Percentiles rank a stretch among this genome's conserved stretches.
Evolutionary conservation across 164 flowering plant genomes (phyloP).

Genomic region (Akebia trifoliata): DNA sequence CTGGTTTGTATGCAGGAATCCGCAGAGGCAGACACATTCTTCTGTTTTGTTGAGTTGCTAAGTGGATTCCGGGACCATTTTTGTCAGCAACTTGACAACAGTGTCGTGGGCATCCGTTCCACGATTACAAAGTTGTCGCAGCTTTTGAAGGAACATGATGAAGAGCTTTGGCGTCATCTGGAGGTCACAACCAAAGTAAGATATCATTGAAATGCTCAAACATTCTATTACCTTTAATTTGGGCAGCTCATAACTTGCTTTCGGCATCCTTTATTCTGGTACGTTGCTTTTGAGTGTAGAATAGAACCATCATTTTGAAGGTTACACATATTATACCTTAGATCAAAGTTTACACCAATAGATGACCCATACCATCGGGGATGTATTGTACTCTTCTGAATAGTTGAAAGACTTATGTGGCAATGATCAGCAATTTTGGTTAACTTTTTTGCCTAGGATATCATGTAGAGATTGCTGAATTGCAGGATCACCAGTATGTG

Average conservation of each 20-base stretch:
- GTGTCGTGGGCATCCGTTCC: conserved; percentile 92
- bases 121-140: conserved; percentile 79
- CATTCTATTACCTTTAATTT: neutral
- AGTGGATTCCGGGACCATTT: conserved; percentile 92
- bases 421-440: too few species aligned
- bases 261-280: neutral
- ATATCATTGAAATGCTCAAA: neutral
- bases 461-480: too few species aligned
- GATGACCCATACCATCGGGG: too few species aligned
- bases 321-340: too few species aligned
- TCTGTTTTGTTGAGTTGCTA: conserved; percentile 90
- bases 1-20: conserved; percentile 49
- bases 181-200: conserved; percentile 95
- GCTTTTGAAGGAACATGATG: conserved; percentile 91
- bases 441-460: too few species aligned
- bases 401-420: too few species aligned
- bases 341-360: too few species aligned
- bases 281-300: neutral
- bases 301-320: neutral
- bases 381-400: too few species aligned
- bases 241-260: neutral
- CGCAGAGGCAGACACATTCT: conserved; percentile 96
- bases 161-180: conserved; percentile 99
- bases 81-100: conserved; percentile 96
- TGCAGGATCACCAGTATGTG: too few species aligned